A percentile compares a stretch with the other conserved stretches of the same genome.
Conservation (phyloP, 108 stramenopile genomes). For the Cyclotella sp. region DNA sequence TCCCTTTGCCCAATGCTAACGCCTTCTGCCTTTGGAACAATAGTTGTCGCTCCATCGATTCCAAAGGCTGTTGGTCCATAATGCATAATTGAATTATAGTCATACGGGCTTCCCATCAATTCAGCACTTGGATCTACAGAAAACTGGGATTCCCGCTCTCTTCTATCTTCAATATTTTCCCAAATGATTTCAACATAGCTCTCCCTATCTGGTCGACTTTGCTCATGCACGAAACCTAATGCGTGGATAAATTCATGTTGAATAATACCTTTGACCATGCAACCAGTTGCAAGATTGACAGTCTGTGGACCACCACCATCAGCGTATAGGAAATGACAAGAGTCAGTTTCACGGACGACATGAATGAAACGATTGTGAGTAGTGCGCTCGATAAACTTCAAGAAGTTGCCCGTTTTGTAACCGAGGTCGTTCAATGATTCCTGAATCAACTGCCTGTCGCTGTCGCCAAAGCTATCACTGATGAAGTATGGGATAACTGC, state of each 20-base stretch:
- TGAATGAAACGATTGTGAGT: not conserved
- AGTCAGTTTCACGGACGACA: slow-evolving; percentile 3
- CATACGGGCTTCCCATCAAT: slow-evolving; percentile 35
- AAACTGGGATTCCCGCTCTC: slow-evolving; percentile 9
- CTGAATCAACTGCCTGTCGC: not conserved
- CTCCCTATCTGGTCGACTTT: slow-evolving; percentile 36
- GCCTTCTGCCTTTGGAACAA: not conserved
- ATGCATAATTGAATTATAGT: slow-evolving; percentile 43
- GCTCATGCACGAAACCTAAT: slow-evolving; percentile 31
- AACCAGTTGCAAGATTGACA: slow-evolving; percentile 1
- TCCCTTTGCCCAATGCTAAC: slow-evolving; percentile 11
- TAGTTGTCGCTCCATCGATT: not conserved
- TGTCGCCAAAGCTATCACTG: not conserved
- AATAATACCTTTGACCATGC: slow-evolving; percentile 16
- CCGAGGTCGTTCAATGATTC: not conserved
- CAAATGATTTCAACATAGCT: slow-evolving; percentile 19
- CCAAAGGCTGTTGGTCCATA: slow-evolving; percentile 22
- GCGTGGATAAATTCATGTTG: slow-evolving; percentile 45
- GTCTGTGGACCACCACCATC: not conserved
- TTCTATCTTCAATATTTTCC: slow-evolving; percentile 21
- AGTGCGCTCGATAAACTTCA: slow-evolving; percentile 1
- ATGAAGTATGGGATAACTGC: not conserved
- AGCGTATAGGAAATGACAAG: not conserved
- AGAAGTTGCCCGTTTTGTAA: not conserved
- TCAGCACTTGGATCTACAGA: slow-evolving; percentile 13